Conservation (phyloP, 768 basidiomycete genomes). For the Phylloporus rhodoxanthus region DNA sequence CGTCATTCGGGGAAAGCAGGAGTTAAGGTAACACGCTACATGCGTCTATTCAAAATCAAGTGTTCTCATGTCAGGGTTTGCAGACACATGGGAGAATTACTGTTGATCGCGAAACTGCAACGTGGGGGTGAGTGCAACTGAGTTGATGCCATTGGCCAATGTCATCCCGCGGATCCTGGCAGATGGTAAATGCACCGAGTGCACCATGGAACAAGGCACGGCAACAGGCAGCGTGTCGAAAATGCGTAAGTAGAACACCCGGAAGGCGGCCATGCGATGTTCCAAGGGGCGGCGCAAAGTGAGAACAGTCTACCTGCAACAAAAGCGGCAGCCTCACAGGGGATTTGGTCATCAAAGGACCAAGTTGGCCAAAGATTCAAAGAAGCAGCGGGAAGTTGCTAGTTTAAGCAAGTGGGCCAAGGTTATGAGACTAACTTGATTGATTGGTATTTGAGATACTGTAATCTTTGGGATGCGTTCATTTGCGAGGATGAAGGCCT, state of each 20-base stretch:
- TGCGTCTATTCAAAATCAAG: constrained; percentile 1
- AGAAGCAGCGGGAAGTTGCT: background rate
- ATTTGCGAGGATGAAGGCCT: constrained; percentile 9
- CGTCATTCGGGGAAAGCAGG: background rate
- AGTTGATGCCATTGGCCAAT: constrained; percentile 3
- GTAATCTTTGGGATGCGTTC: constrained; percentile 10
- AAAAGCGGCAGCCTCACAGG: background rate
- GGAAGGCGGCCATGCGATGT: constrained; percentile 4
- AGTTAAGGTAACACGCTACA: constrained; percentile 8
- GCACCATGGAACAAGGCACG: constrained; percentile 2
- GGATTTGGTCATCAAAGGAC: background rate
- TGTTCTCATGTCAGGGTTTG: background rate
- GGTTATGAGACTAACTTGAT: background rate
- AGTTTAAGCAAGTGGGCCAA: background rate
- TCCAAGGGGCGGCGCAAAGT: constrained; percentile 9
- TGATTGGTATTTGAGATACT: constrained; percentile 2
- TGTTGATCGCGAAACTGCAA: background rate
- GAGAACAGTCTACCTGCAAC: background rate
- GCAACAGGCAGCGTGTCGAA: constrained; percentile 9
- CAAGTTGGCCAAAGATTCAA: too few relatives aligned
- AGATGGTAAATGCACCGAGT: background rate
- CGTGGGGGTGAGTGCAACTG: background rate
- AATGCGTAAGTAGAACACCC: constrained; percentile 11
- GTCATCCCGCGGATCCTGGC: constrained; percentile 16
- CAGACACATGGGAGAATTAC: background rate